These are phyloP conservation scores for Botrytis deweyae DNA, from an alignment of 2,329 filamentous ascomycete species.

Conservation along the genomic window DNA sequence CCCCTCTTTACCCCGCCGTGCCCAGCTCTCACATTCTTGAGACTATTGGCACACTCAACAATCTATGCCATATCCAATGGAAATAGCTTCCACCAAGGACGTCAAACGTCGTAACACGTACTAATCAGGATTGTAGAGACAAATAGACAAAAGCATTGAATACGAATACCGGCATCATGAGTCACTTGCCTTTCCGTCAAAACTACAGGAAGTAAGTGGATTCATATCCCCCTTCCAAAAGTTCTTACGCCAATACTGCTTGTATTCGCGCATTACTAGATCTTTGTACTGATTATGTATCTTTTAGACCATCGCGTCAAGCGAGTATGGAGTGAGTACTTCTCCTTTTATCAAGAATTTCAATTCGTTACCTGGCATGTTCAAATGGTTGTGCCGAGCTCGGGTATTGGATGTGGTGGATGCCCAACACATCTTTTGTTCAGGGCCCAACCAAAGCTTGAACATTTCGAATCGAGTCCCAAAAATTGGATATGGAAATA, in stretches of 20 bases:
- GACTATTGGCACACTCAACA: neutral
- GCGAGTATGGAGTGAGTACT: conserved; percentile 39
- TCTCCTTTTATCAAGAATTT: neutral
- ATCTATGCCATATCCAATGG: neutral
- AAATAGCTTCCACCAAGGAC: neutral
- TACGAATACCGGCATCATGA: conserved; percentile 17
- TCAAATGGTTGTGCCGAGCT: neutral
- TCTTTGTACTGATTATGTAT: neutral
- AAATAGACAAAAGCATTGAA: neutral
- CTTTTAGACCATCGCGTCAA: conserved; percentile 35
- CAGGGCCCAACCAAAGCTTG: neutral
- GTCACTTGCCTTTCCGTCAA: conserved; percentile 23
- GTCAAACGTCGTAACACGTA: neutral
- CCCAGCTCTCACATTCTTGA: conserved; percentile 2
- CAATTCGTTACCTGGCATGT: neutral
- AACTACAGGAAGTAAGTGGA: conserved; percentile 22
- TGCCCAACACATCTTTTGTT: neutral
- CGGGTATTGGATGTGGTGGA: neutral
- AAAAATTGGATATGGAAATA: neutral
- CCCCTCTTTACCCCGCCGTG: conserved; percentile 22
- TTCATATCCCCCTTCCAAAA: neutral
- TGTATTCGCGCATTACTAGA: neutral
- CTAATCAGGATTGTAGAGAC: neutral
- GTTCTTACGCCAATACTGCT: neutral
- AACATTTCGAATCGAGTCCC: neutral